These are phyloP conservation scores for Neurospora sp. DNA, from an alignment of 495 filamentous ascomycete genomes.

Conservation along the genomic window DNA sequence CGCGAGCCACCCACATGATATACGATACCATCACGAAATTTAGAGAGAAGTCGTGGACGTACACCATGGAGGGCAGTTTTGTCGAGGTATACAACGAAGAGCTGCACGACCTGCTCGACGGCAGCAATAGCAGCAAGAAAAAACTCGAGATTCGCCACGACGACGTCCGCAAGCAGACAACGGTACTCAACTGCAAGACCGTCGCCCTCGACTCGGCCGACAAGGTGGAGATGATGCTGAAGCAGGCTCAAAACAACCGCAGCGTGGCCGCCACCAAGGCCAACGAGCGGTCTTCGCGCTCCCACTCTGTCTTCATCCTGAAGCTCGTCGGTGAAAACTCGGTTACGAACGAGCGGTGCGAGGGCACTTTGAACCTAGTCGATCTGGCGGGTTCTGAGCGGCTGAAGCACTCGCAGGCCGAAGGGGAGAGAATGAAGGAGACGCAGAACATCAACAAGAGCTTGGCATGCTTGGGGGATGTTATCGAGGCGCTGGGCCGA, in stretches of 20 bases:
- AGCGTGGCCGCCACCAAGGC: slow-evolving; percentile 93
- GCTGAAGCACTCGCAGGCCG: slow-evolving; percentile 71
- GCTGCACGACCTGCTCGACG: slow-evolving; percentile 80
- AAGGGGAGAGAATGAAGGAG: slow-evolving; percentile 80
- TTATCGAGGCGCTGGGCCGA: slow-evolving; percentile 81
- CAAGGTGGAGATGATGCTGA: slow-evolving; percentile 70
- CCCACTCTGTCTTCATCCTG: slow-evolving; percentile 94
- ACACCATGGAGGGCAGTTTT: slow-evolving; percentile 89
- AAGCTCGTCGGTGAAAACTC: slow-evolving; percentile 74
- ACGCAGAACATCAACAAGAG: slow-evolving; percentile 97
- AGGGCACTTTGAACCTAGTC: slow-evolving; percentile 92
- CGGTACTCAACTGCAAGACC: slow-evolving; percentile 71
- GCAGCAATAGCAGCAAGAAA: slow-evolving; percentile 78
- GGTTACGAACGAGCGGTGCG: slow-evolving; percentile 71
- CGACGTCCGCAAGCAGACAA: slow-evolving; percentile 66
- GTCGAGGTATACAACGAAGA: slow-evolving; percentile 99
- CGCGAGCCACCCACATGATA: slow-evolving; percentile 83
- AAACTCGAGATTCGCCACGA: slow-evolving; percentile 92
- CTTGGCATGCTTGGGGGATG: slow-evolving; percentile 85
- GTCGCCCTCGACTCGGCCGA: slow-evolving; percentile 68
- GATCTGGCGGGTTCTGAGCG: slow-evolving; percentile 92
- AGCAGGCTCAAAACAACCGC: slow-evolving; percentile 68
- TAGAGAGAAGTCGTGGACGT: slow-evolving; percentile 86
- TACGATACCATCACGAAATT: slow-evolving; percentile 75
- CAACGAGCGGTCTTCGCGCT: slow-evolving; percentile 87